Base-by-base conservation (phyloP, 164 flowering plant genomes). In the Magnolia changhungtana region DNA sequence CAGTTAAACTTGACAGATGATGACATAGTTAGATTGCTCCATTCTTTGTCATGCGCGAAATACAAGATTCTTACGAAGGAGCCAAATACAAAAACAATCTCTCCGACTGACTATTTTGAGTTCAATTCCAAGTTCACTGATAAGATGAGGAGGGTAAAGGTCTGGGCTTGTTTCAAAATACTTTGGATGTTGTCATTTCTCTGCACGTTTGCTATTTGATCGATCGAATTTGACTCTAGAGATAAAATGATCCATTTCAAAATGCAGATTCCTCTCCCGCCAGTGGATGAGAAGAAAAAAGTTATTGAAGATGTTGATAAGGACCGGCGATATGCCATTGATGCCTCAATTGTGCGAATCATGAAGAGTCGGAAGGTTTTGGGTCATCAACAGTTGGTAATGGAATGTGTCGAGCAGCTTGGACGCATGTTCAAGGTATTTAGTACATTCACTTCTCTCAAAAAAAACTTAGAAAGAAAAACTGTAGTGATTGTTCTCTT, bases 311-410 rank as follows among this genome's bases (percentile, higher is more conserved):
- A 94, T 84, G 95, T 94, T 75, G 98, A 92, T 66, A 94, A 94
- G 80, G 97, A 94, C 74, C 84, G 98, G 77, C 84, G 97, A 51
- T 94, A 94, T 80, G 97, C 98, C 4, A 94, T 94, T 73, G 98
- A 94, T 88, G 98, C 98, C 64, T 89, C 96, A 59, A 92, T 94
- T 78, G 98, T 94, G 67, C 91, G 98, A 71, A 92, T 94, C 71
- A 93, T 93, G 98, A 94, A 94, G 86, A 91, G 96, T 73, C 86
- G 98, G 8, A 94, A 94, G 81, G 95, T 94, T 61, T 84, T 95
- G 84, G 91, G 91, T 13, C 89, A 95, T 76, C 95, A 91, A 69
- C 95, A 95, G 82, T 79, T 94, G 77, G 95, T 94, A 77, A 80
- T 84, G 89, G 98, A 94, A 77, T 94, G 97, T 81, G 95, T 92